Evolutionary conservation across 148 eudicot species (phyloP).

Genomic region (Gaultheria prostrata): DNA sequence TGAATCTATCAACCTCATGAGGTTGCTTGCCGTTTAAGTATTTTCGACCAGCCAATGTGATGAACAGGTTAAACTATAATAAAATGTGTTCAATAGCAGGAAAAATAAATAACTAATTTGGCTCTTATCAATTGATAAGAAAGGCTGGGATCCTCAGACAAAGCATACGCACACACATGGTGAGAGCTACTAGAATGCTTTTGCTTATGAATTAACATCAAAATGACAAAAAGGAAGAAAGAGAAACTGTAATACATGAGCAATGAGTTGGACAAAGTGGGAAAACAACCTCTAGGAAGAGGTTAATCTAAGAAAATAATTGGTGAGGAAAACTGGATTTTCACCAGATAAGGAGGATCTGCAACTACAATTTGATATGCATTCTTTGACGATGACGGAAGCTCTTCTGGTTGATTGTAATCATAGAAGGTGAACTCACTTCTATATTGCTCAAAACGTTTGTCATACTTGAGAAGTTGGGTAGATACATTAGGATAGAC

Average conservation of each 20-base stretch:
- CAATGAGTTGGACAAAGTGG: not conserved
- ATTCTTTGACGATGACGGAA: constrained; percentile 70
- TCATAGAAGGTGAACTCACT: constrained; percentile 90
- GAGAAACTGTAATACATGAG: not conserved
- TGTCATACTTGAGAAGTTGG: constrained; percentile 84
- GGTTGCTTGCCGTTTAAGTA: not conserved
- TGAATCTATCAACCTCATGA: not conserved
- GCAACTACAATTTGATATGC: constrained; percentile 68
- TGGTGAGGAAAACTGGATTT: not conserved
- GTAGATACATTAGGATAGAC: constrained; percentile 47
- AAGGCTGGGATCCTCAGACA: not conserved
- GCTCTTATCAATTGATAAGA: not conserved
- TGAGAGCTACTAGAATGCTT: not conserved
- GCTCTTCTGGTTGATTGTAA: constrained; percentile 77
- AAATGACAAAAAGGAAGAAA: not conserved
- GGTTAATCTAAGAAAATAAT: not conserved
- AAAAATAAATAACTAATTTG: not conserved
- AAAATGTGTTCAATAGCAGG: not conserved
- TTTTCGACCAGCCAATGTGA: not conserved
- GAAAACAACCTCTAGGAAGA: not conserved
- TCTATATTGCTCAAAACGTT: constrained; percentile 83
- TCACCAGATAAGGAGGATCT: constrained; percentile 98
- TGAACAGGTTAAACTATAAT: not conserved
- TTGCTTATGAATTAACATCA: not conserved
- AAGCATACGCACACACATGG: not conserved